Conservation (phyloP, 2,329 filamentous ascomycete species). For the Botrytis sinoallii region DNA sequence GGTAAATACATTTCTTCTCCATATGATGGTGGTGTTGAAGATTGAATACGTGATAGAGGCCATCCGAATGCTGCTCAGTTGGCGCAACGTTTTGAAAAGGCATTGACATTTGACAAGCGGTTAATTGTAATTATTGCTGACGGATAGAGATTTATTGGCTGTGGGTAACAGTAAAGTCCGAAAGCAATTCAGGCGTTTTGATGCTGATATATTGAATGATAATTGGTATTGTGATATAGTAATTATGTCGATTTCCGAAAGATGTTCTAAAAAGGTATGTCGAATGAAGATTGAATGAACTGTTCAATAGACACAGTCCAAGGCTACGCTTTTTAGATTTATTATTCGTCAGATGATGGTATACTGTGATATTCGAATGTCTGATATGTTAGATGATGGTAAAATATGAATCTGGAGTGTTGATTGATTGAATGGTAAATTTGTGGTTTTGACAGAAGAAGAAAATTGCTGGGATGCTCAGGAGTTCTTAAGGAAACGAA, state of each 20-base stretch:
- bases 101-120: background rate
- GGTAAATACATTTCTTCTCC: background rate
- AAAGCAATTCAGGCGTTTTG: background rate
- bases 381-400: background rate
- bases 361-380: background rate
- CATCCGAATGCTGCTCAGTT: background rate
- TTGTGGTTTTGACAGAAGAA: background rate
- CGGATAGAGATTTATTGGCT: background rate
- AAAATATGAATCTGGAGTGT: background rate
- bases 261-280: background rate
- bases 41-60: background rate
- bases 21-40: background rate
- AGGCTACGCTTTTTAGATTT: too few relatives aligned
- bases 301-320: too few relatives aligned
- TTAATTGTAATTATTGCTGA: too few relatives aligned
- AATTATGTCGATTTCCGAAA: background rate
- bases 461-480: background rate
- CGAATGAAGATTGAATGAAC: background rate
- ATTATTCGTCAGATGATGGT: background rate
- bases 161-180: background rate
- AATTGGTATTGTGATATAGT: background rate
- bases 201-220: background rate
- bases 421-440: background rate
- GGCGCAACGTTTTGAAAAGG: fast-evolving
- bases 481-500: background rate